A percentile compares a stretch with the other conserved stretches of the same genome.
Conservation (phyloP, 2,329 filamentous ascomycete genomes). For the Domatiomyces catenatus region DNA sequence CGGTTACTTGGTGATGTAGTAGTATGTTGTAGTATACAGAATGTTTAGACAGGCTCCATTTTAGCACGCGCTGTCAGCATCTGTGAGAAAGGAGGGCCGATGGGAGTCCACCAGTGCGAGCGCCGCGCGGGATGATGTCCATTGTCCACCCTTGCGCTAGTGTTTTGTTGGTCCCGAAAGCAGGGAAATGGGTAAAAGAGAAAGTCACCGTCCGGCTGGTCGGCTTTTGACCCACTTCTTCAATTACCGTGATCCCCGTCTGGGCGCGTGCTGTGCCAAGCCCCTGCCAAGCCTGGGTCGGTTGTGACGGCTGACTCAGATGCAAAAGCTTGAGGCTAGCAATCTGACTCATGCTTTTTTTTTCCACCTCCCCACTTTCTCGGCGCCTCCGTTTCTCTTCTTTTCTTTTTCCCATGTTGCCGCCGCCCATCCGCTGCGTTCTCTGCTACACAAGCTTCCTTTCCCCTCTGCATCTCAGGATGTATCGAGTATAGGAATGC, state of each 20-base stretch:
- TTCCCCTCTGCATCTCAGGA: slow-evolving; percentile 3
- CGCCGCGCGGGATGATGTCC: too few relatives aligned
- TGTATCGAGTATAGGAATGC: neutral
- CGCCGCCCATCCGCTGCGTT: slow-evolving; percentile 87
- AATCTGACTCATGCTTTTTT: neutral
- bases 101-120: too few relatives aligned
- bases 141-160: too few relatives aligned
- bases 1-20: too few relatives aligned
- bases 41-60: too few relatives aligned
- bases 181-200: too few relatives aligned
- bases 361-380: neutral
- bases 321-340: neutral
- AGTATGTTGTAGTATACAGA: too few relatives aligned
- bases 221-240: neutral
- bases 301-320: neutral
- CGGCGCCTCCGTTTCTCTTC: slow-evolving; percentile 7
- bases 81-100: too few relatives aligned
- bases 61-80: too few relatives aligned
- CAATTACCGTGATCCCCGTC: neutral
- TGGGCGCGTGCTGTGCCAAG: neutral
- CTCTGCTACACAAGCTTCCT: slow-evolving; percentile 61
- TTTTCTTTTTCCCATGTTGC: slow-evolving; percentile 45
- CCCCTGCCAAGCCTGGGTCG: neutral
- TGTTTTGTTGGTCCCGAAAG: too few relatives aligned
- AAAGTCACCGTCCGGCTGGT: too few relatives aligned